Conservation (phyloP, 805 yeast genomes). For the Wickerhamomyces silvicola region DNA sequence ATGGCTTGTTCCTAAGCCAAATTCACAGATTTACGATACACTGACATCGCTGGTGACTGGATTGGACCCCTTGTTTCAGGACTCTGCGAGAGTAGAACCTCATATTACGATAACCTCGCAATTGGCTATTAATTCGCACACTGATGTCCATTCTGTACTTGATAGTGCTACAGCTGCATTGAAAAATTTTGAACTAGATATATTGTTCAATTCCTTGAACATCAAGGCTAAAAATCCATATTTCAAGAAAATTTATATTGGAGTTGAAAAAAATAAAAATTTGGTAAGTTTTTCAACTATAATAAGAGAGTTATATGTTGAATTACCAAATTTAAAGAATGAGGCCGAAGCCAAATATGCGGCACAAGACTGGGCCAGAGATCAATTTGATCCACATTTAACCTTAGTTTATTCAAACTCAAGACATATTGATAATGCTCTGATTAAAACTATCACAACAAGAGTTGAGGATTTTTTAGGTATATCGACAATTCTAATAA, state of each 20-base stretch:
- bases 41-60: conserved; percentile 56
- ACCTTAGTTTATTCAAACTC: conserved; percentile 62
- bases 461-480: conserved; percentile 62
- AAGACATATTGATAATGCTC: conserved; percentile 62
- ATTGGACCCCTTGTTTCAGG: conserved; percentile 63
- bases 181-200: conserved; percentile 7
- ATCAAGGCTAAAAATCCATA: conserved; percentile 13
- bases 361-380: conserved; percentile 50
- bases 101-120: conserved; percentile 73
- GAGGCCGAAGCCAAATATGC: conserved; percentile 30
- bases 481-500: conserved; percentile 7
- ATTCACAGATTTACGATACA: conserved; percentile 48
- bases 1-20: conserved; percentile 68
- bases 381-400: conserved; percentile 65
- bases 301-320: conserved; percentile 51
- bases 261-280: conserved; percentile 13
- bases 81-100: conserved; percentile 64
- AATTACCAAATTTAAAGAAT: conserved; percentile 28
- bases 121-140: conserved; percentile 40
- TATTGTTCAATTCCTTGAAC: conserved; percentile 11
- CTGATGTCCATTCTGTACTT: conserved; percentile 54
- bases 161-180: conserved; percentile 55
- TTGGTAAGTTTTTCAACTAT: conserved; percentile 34
- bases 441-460: conserved; percentile 54
- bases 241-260: conserved; percentile 20